These are phyloP conservation scores for Calonectria leucothoes DNA, from an alignment of 2,329 filamentous ascomycete species.

Conservation along the genomic window DNA sequence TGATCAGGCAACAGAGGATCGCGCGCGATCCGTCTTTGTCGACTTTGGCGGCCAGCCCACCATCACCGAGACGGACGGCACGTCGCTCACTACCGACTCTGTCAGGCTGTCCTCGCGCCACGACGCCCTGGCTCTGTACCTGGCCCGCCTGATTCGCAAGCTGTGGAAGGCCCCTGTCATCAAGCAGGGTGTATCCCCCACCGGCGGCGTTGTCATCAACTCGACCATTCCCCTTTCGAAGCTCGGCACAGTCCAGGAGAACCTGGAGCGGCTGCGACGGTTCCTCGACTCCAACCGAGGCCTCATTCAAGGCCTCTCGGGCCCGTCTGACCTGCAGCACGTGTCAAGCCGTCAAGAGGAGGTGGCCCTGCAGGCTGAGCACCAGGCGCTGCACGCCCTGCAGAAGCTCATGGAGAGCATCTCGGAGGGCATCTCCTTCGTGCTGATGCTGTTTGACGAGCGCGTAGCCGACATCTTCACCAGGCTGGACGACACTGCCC, in stretches of 20 bases:
- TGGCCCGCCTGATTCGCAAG: conserved; percentile 86
- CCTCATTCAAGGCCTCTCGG: conserved; percentile 94
- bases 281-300: conserved; percentile 90
- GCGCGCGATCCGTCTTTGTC: conserved; percentile 88
- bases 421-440: conserved; percentile 96
- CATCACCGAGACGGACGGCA: conserved; percentile 81
- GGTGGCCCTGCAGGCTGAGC: conserved; percentile 91
- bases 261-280: conserved; percentile 79
- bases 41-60: conserved; percentile 91
- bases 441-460: conserved; percentile 94
- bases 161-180: conserved; percentile 89
- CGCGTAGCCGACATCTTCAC: conserved; percentile 88
- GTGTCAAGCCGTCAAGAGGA: conserved; percentile 89
- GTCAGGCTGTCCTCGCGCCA: conserved; percentile 91
- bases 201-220: conserved; percentile 70
- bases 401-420: conserved; percentile 89
- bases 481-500: conserved; percentile 76
- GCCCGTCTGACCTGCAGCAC: conserved; percentile 84
- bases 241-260: conserved; percentile 81
- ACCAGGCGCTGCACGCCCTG: conserved; percentile 89
- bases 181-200: conserved; percentile 59
- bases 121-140: conserved; percentile 87
- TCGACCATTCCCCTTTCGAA: conserved; percentile 77
- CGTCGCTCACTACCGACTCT: conserved; percentile 79
- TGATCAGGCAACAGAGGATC: conserved; percentile 87